Evolutionary conservation across 2,329 filamentous ascomycete genomes (phyloP).

Genomic region (Alternaria hordeiaustralica): DNA sequence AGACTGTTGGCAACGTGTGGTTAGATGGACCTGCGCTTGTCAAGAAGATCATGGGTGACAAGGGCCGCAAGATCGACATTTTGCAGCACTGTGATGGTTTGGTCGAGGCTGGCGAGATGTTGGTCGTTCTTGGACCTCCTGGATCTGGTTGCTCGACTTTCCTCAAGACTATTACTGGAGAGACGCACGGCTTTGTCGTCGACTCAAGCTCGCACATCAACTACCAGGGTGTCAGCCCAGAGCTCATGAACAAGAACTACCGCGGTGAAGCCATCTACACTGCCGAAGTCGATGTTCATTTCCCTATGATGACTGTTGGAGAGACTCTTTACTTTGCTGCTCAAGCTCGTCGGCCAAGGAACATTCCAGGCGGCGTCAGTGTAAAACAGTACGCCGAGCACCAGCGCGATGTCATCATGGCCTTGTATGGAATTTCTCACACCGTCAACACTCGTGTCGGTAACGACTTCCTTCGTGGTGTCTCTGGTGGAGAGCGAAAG

Average conservation of each 20-base stretch:
- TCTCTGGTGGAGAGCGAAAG: slow-evolving; percentile 79
- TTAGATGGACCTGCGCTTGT: slow-evolving; percentile 49
- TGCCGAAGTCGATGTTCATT: slow-evolving; percentile 82
- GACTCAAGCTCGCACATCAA: slow-evolving; percentile 77
- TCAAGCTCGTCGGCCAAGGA: slow-evolving; percentile 68
- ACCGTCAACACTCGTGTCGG: slow-evolving; percentile 75
- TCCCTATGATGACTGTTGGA: slow-evolving; percentile 76
- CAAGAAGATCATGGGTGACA: slow-evolving; percentile 44
- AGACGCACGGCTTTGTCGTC: slow-evolving; percentile 79
- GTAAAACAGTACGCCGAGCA: slow-evolving; percentile 65
- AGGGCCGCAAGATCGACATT: slow-evolving; percentile 64
- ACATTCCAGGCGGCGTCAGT: slow-evolving; percentile 65
- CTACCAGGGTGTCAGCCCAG: slow-evolving; percentile 72
- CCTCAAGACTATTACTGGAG: slow-evolving; percentile 82
- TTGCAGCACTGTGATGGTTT: slow-evolving; percentile 71
- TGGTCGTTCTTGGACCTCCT: slow-evolving; percentile 76
- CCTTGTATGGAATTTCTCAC: slow-evolving; percentile 76
- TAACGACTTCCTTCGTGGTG: slow-evolving; percentile 76
- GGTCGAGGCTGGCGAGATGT: slow-evolving; percentile 74
- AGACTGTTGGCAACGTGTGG: slow-evolving; percentile 57
- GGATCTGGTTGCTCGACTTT: slow-evolving; percentile 78
- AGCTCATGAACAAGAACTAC: slow-evolving; percentile 79
- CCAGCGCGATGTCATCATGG: slow-evolving; percentile 62
- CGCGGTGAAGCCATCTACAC: slow-evolving; percentile 88
- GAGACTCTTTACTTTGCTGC: slow-evolving; percentile 82